Evolutionary conservation across 2,329 filamentous ascomycete genomes (phyloP).

Genomic region (Cytospora mali): DNA sequence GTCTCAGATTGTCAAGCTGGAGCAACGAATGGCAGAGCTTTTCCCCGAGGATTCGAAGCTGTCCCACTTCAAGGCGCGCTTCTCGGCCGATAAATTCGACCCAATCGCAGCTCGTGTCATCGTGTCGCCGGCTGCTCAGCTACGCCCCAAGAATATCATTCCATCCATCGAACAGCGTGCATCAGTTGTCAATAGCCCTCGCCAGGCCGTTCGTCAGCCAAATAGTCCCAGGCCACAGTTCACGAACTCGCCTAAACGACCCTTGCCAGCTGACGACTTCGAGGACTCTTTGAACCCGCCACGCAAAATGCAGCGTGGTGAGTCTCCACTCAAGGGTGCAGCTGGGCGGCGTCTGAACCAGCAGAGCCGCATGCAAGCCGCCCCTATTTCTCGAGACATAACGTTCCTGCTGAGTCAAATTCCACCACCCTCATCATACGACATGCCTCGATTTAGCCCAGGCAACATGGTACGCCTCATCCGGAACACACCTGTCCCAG

Average conservation of each 20-base stretch:
- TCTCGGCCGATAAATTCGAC: constrained; percentile 74
- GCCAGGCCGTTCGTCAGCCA: constrained; percentile 37
- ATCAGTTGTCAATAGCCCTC: constrained; percentile 50
- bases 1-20: constrained; percentile 85
- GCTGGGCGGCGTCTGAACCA: constrained; percentile 84
- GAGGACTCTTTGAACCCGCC: constrained; percentile 69
- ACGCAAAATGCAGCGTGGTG: constrained; percentile 85
- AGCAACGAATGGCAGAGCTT: constrained; percentile 90
- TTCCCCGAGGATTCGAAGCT: constrained; percentile 86
- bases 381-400: constrained; percentile 72
- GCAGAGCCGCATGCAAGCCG: constrained; percentile 64
- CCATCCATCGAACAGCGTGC: constrained; percentile 56
- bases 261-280: constrained; percentile 70
- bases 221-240: constrained; percentile 53
- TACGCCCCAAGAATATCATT: constrained; percentile 63
- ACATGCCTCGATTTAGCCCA: constrained; percentile 69
- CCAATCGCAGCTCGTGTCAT: constrained; percentile 80
- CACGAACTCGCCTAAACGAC: constrained; percentile 62
- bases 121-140: constrained; percentile 78
- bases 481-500: constrained; percentile 67
- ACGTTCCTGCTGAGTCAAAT: constrained; percentile 71
- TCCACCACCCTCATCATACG: constrained; percentile 72
- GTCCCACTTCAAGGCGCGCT: constrained; percentile 74
- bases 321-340: constrained; percentile 88
- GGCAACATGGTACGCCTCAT: constrained; percentile 74